Percentiles rank a stretch among this genome's conserved stretches.
Evolutionary conservation across 176 grass and related monocot species (phyloP).

Genomic region (Eragrostis curvula): DNA sequence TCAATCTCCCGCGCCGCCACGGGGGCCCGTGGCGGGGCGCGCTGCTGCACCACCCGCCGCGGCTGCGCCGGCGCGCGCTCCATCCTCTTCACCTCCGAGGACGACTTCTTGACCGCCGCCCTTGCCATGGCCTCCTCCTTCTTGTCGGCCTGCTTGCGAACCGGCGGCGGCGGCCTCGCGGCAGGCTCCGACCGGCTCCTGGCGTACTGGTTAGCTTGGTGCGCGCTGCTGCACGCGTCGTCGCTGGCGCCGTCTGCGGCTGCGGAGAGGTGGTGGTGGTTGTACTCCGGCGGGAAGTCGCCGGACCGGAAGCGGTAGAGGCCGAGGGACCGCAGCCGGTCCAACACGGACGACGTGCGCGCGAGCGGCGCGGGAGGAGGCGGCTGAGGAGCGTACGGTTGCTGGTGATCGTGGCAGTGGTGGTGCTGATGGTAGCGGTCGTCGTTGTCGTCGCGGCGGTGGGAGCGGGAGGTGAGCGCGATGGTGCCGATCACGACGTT

Average conservation of each 20-base stretch:
- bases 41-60: constrained; percentile 21
- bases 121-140: not conserved
- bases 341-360: constrained; percentile 63
- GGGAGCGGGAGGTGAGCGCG: constrained; percentile 64
- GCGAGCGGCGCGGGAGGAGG: constrained; percentile 30
- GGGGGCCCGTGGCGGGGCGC: constrained; percentile 1
- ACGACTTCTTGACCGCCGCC: constrained; percentile 14
- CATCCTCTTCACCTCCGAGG: constrained; percentile 28
- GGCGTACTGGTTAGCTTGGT: constrained; percentile 43
- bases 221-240: not conserved
- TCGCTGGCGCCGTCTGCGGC: not conserved
- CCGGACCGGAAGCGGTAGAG: constrained; percentile 80
- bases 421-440: not conserved
- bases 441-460: not conserved
- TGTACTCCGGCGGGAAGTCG: constrained; percentile 64
- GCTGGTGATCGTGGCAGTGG: not conserved
- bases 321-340: constrained; percentile 73
- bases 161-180: not conserved
- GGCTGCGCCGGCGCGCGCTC: constrained; percentile 26
- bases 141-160: constrained; percentile 5
- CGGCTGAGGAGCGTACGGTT: constrained; percentile 5
- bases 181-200: constrained; percentile 61
- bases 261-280: constrained; percentile 5
- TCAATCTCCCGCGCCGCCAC: constrained; percentile 24
- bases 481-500: constrained; percentile 92